Evolutionary conservation across 768 basidiomycete species (phyloP).

Genomic region (Leccinum subtestaceum): DNA sequence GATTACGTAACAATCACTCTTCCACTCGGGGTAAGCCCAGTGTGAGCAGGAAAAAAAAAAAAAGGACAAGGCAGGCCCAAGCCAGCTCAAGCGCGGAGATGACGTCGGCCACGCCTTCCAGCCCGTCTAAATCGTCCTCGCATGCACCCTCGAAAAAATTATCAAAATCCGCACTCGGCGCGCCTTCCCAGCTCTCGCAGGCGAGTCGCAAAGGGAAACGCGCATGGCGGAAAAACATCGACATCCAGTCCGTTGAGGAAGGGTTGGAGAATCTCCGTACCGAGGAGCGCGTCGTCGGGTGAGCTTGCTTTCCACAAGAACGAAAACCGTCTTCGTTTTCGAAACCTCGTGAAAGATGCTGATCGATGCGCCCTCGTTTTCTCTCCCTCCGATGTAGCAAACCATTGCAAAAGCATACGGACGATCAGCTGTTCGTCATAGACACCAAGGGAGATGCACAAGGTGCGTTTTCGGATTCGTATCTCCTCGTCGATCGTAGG

Average conservation of each 20-base stretch:
- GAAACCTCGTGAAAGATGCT: neutral
- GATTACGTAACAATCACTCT: neutral
- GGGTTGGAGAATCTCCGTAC: slow-evolving; percentile 71
- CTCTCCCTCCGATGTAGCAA: neutral
- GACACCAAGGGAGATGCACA: slow-evolving; percentile 78
- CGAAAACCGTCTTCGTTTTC: neutral
- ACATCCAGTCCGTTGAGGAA: slow-evolving; percentile 75
- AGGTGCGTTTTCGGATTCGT: slow-evolving; percentile 36
- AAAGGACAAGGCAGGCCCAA: neutral
- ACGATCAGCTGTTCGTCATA: slow-evolving; percentile 76
- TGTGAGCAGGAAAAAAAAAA: neutral
- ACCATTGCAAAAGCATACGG: slow-evolving; percentile 57
- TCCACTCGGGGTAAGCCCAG: too few relatives aligned
- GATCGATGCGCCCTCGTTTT: neutral
- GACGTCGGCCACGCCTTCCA: neutral
- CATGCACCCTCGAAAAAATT: slow-evolving; percentile 3
- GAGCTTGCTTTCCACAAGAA: slow-evolving; percentile 15
- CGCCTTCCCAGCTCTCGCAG: slow-evolving; percentile 43
- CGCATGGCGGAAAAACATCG: slow-evolving; percentile 92
- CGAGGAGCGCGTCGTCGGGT: slow-evolving; percentile 85
- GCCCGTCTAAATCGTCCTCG: slow-evolving; percentile 4
- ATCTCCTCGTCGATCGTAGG: neutral
- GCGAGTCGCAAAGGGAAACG: slow-evolving; percentile 86
- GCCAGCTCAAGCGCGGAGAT: slow-evolving; percentile 1
- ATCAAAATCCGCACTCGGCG: slow-evolving; percentile 18